phyloP scores from a whole-genome alignment of 108 stramenopile species.

The Skeletonema tropicum region DNA sequence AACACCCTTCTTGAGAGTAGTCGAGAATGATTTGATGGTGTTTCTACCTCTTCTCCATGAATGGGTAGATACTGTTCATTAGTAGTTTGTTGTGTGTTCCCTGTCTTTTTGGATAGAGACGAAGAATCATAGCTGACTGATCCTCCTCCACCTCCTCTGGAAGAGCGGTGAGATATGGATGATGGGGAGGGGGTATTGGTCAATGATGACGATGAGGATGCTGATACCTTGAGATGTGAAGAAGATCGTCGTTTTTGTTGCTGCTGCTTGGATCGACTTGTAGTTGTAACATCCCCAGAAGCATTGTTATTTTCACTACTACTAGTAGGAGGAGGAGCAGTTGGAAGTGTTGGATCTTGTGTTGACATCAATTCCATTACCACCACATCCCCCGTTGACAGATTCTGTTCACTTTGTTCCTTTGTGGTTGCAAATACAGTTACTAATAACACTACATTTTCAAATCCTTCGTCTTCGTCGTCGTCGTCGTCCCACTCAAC shows the following conservation, averaged over 20 bases:
- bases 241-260: not conserved
- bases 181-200: not conserved
- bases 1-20: conserved; percentile 39
- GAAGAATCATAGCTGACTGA: not conserved
- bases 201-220: conserved; percentile 1
- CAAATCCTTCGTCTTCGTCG: conserved; percentile 41
- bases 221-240: not conserved
- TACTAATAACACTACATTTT: conserved; percentile 44
- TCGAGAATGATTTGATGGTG: conserved; percentile 24
- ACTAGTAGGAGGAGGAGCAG: too few relatives aligned
- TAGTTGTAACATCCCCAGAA: not conserved
- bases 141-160: conserved; percentile 3
- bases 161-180: conserved; percentile 1
- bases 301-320: not conserved
- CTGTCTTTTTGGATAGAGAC: not conserved
- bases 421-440: conserved; percentile 30
- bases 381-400: conserved; percentile 34
- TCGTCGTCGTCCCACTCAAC: conserved; percentile 35
- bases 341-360: conserved; percentile 28
- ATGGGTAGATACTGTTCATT: not conserved
- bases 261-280: conserved; percentile 3
- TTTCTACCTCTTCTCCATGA: conserved; percentile 14
- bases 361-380: conserved; percentile 48
- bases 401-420: not conserved
- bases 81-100: not conserved